phyloP scores from a whole-genome alignment of 208 protist species.

The Porcisia deanei region DNA sequence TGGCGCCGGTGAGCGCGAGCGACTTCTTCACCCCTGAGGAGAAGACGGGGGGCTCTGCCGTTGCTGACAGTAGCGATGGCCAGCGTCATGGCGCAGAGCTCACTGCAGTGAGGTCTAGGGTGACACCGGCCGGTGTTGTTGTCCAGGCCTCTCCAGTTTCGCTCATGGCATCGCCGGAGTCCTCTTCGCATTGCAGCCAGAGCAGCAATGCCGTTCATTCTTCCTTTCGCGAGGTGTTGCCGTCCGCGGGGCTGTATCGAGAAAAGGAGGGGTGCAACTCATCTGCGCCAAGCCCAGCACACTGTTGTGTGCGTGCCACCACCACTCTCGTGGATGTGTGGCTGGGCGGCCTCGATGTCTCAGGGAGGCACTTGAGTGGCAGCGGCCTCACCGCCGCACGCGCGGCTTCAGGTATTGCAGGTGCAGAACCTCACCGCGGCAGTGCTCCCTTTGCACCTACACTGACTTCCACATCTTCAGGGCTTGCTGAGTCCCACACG shows the following conservation, averaged over 20 bases:
- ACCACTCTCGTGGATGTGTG: conserved; percentile 5
- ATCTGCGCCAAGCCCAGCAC: background rate
- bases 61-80: background rate
- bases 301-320: background rate
- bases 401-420: background rate
- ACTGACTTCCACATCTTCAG: background rate
- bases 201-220: conserved; percentile 7
- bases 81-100: background rate
- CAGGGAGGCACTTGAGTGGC: background rate
- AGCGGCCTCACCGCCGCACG: background rate
- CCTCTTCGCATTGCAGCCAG: conserved; percentile 5
- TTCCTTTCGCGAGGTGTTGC: conserved; percentile 5
- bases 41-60: conserved; percentile 16
- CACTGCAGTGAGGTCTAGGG: background rate
- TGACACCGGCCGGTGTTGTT: background rate
- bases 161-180: conserved; percentile 1
- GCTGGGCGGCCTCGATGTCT: conserved; percentile 2
- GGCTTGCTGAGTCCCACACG: background rate
- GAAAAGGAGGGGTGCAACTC: background rate
- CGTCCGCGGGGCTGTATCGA: background rate
- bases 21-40: conserved; percentile 26
- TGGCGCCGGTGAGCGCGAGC: conserved; percentile 11
- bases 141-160: conserved; percentile 3
- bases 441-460: background rate
- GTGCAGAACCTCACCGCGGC: background rate